These are phyloP conservation scores for Ceratobasidium sp. DNA, from an alignment of 1,284 basidiomycete genomes.

Conservation along the genomic window DNA sequence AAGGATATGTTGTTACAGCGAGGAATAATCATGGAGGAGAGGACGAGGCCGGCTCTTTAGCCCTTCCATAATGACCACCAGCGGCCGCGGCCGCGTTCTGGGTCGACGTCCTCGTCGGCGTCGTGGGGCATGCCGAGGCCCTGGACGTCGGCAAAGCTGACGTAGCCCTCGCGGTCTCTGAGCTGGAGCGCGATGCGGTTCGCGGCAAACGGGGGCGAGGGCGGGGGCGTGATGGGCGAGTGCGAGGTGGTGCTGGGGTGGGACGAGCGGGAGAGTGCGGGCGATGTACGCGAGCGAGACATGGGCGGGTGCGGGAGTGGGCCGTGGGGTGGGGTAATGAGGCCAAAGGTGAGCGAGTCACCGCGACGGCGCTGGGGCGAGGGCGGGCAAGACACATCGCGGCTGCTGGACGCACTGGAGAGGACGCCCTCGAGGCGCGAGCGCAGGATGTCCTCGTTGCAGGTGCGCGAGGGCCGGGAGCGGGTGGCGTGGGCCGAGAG, in stretches of 20 bases:
- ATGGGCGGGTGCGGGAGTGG: not conserved
- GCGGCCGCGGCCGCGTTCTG: slow-evolving; percentile 38
- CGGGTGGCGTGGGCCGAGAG: slow-evolving; percentile 3
- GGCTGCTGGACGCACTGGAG: slow-evolving; percentile 24
- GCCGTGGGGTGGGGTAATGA: slow-evolving; percentile 35
- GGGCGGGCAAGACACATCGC: slow-evolving; percentile 33
- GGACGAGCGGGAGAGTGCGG: slow-evolving; percentile 26
- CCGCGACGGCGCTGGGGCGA: slow-evolving; percentile 3
- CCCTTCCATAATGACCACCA: slow-evolving; percentile 49
- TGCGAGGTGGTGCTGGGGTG: not conserved
- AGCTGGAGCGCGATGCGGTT: slow-evolving; percentile 45
- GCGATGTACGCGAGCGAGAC: slow-evolving; percentile 27
- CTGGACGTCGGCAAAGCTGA: slow-evolving; percentile 50
- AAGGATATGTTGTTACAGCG: slow-evolving; percentile 26
- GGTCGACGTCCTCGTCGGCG: slow-evolving; percentile 45
- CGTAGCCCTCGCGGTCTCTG: slow-evolving; percentile 49
- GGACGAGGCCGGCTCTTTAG: slow-evolving; percentile 22
- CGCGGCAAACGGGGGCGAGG: slow-evolving; percentile 47
- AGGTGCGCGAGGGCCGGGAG: not conserved
- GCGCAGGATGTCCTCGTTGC: slow-evolving; percentile 36
- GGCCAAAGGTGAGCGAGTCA: slow-evolving; percentile 3
- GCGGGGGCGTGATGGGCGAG: slow-evolving; percentile 46
- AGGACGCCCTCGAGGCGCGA: slow-evolving; percentile 37
- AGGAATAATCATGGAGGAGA: slow-evolving; percentile 1
- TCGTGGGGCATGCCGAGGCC: slow-evolving; percentile 48